These are phyloP conservation scores for Ophiocordyceps australis DNA, from an alignment of 2,329 filamentous ascomycete genomes.

Conservation along the genomic window DNA sequence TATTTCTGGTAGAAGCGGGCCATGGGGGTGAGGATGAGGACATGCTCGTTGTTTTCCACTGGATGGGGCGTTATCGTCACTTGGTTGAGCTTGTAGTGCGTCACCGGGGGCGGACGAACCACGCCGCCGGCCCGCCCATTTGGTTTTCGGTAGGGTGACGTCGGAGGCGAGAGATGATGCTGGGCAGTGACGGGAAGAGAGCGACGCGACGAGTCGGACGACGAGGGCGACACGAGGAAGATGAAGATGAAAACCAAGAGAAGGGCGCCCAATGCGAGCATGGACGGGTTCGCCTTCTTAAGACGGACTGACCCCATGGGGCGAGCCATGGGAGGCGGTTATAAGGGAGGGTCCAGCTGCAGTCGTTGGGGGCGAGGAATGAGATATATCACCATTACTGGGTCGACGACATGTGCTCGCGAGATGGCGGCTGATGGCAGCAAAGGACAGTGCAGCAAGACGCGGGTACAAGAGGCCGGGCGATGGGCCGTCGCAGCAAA, in stretches of 20 bases:
- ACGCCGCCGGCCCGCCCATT: slow-evolving; percentile 12
- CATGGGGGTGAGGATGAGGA: slow-evolving; percentile 86
- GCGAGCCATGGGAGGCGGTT: slow-evolving; percentile 30
- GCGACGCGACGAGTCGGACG: slow-evolving; percentile 23
- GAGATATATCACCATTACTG: too few relatives aligned
- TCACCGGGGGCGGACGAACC: slow-evolving; percentile 55
- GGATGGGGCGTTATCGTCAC: slow-evolving; percentile 68
- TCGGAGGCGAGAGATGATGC: slow-evolving; percentile 23
- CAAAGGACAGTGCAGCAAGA: too few relatives aligned
- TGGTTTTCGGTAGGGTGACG: slow-evolving; percentile 23
- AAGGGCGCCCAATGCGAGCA: slow-evolving; percentile 50
- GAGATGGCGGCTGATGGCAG: too few relatives aligned
- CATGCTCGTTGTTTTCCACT: slow-evolving; percentile 60
- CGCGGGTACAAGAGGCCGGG: too few relatives aligned
- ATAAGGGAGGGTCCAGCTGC: too few relatives aligned
- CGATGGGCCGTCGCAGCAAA: too few relatives aligned
- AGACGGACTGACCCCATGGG: slow-evolving; percentile 50
- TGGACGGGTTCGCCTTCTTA: slow-evolving; percentile 64
- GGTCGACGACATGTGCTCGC: too few relatives aligned
- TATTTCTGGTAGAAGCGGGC: slow-evolving; percentile 86
- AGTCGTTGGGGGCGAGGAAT: too few relatives aligned
- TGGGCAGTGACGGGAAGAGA: slow-evolving; percentile 26
- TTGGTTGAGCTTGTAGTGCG: slow-evolving; percentile 90
- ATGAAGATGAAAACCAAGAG: slow-evolving; percentile 56
- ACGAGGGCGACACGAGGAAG: slow-evolving; percentile 38